Base-by-base conservation (phyloP, 1,284 basidiomycete species). In the Puccinia horiana region DNA sequence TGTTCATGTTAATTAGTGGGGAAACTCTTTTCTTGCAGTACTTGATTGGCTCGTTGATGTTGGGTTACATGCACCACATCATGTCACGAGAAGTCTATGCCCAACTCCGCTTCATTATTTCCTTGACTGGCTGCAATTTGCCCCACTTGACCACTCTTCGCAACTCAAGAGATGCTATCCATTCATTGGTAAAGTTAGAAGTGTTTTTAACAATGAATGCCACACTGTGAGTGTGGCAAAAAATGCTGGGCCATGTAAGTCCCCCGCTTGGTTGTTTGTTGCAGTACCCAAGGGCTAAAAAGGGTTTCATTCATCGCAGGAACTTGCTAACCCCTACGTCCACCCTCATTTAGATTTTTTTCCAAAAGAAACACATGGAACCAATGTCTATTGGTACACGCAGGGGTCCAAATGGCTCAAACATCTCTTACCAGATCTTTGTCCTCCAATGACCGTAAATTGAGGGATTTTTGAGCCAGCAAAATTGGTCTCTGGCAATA, bases 61-160 rank as follows among this genome's bases (percentile, higher is more conserved):
- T 58, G 56, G 56, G 56, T n/a, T 20, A 58, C 23, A n/a, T 58
- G 56, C 56, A 58, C 56, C 20, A 32, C 56, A 58, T 58, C 56
- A 58, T 58, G 56, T 58, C 56, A 11, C 56, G 23, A 32, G 20
- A 23, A n/a, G 29, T 32, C 23, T 58, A 58, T 58, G 29, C 56
- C 11, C 56, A 32, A 23, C 56, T 58, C 9, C 56, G 56, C 23
- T 9, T 23, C 8, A 58, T 58, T 58, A n/a, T 58, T 5, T 32
- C 23, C 11, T 58, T 58, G 56, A n/a, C 23, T 32, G 20, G 29
- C 23, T 23, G 20, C 56, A n/a, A 9, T 11, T 32, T 58, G 20
- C 56, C 56, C 23, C 56, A 58, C 56, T 58, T 6, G 56, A 32
- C 23, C 56, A 58, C 56, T 6, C 9, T 58, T 9, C 20, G 23